Conservation (phyloP, 371 early-diverging fungal genomes). For the Blakeslea trispora region DNA sequence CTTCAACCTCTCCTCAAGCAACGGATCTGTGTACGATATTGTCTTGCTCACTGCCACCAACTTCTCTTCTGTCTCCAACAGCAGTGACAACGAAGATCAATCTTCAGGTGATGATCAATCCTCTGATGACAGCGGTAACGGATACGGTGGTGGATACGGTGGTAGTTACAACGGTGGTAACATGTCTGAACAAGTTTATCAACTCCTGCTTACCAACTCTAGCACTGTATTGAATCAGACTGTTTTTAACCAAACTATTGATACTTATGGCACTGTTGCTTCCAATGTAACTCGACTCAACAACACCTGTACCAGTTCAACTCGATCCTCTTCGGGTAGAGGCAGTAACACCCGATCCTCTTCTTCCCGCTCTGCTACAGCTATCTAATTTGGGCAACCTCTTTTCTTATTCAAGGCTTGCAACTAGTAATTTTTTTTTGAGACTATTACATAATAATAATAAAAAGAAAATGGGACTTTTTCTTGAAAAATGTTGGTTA, state of each 20-base stretch:
- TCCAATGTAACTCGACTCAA: neutral
- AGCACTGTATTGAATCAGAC: neutral
- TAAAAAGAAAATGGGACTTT: neutral
- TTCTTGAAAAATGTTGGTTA: neutral
- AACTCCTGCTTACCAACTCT: neutral
- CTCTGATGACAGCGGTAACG: too few relatives aligned
- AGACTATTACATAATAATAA: neutral
- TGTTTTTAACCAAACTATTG: neutral
- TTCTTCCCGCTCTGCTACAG: neutral
- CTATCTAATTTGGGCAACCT: neutral
- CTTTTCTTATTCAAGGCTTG: too few relatives aligned
- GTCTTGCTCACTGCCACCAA: slow-evolving; percentile 5
- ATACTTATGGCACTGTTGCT: neutral
- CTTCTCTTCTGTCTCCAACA: neutral
- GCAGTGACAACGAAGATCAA: neutral
- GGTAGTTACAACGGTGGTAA: neutral
- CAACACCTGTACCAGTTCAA: neutral
- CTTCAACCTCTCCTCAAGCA: slow-evolving; percentile 2
- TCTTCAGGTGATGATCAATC: too few relatives aligned
- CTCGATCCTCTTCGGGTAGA: neutral
- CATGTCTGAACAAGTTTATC: neutral
- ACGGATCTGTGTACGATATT: slow-evolving; percentile 4
- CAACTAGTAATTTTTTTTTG: too few relatives aligned
- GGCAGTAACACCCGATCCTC: neutral
- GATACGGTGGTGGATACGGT: too few relatives aligned